phyloP scores from a whole-genome alignment of 2,329 filamentous ascomycete species.

The Pseudogymnoascus sp. region DNA sequence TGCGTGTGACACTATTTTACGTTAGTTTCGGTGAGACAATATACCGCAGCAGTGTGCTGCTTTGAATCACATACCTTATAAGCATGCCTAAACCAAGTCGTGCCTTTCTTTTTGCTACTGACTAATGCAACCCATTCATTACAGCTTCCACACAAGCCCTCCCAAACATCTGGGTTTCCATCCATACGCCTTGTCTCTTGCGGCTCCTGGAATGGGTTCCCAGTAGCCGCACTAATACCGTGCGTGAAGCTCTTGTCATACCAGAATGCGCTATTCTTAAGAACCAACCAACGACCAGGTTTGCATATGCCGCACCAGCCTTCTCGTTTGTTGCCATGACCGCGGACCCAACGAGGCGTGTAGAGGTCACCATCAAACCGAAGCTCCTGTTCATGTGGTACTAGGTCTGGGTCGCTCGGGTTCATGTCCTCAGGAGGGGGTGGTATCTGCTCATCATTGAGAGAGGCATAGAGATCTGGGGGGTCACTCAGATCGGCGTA shows the following conservation, averaged over 20 bases:
- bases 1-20: constrained; percentile 60
- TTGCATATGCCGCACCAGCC: constrained; percentile 89
- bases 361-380: constrained; percentile 78
- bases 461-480: constrained; percentile 69
- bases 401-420: constrained; percentile 66
- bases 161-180: constrained; percentile 75
- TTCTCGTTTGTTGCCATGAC: constrained; percentile 80
- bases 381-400: constrained; percentile 72
- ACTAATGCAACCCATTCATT: constrained; percentile 76
- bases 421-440: constrained; percentile 79
- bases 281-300: constrained; percentile 74
- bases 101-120: constrained; percentile 87
- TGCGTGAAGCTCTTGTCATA: constrained; percentile 90
- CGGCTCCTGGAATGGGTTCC: constrained; percentile 70
- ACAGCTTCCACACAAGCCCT: constrained; percentile 71
- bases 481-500: constrained; percentile 70
- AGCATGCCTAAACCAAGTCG: constrained; percentile 82
- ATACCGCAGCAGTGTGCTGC: background rate
- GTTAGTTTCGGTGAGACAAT: constrained; percentile 14
- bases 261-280: constrained; percentile 90
- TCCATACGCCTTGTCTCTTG: constrained; percentile 70
- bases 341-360: constrained; percentile 76
- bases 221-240: constrained; percentile 76
- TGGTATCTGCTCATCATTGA: constrained; percentile 66
- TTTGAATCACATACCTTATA: constrained; percentile 60